These are phyloP conservation scores for Sporothrix curviconia DNA, from an alignment of 2,329 filamentous ascomycete genomes.

Conservation along the genomic window DNA sequence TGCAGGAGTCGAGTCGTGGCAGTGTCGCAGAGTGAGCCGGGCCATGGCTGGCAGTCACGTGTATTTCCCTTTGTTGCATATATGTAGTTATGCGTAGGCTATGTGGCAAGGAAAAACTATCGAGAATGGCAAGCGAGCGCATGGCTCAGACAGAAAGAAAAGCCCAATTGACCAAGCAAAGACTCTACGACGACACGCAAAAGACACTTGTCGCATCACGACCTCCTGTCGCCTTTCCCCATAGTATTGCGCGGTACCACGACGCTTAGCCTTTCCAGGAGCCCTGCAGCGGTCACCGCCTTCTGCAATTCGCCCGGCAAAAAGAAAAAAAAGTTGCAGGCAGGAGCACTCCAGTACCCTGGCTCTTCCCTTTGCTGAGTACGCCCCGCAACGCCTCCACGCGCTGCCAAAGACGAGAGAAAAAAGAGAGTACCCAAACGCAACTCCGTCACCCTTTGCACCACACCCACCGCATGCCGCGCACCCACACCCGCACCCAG, in stretches of 20 bases:
- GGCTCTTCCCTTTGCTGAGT: background rate
- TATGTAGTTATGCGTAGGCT: too few relatives aligned
- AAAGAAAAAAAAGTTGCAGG: constrained; percentile 8
- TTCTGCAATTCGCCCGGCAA: constrained; percentile 11
- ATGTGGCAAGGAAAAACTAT: too few relatives aligned
- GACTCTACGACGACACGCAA: background rate
- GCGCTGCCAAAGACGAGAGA: background rate
- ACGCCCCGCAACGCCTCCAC: constrained; percentile 3
- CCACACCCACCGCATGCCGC: background rate
- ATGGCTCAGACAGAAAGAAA: too few relatives aligned
- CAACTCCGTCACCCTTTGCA: too few relatives aligned
- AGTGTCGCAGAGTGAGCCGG: too few relatives aligned
- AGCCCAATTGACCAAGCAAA: background rate
- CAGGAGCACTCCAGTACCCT: background rate
- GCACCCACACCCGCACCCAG: background rate
- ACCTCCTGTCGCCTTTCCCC: too few relatives aligned
- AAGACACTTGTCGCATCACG: too few relatives aligned
- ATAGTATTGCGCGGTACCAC: background rate
- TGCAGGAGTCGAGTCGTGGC: too few relatives aligned
- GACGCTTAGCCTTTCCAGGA: constrained; percentile 11
- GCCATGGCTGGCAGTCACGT: too few relatives aligned
- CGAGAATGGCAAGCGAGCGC: background rate
- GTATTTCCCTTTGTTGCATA: too few relatives aligned
- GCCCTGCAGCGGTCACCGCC: constrained; percentile 6
- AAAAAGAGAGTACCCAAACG: background rate